phyloP scores from a whole-genome alignment of 2,329 filamentous ascomycete genomes.

The Cercospora janseana region DNA sequence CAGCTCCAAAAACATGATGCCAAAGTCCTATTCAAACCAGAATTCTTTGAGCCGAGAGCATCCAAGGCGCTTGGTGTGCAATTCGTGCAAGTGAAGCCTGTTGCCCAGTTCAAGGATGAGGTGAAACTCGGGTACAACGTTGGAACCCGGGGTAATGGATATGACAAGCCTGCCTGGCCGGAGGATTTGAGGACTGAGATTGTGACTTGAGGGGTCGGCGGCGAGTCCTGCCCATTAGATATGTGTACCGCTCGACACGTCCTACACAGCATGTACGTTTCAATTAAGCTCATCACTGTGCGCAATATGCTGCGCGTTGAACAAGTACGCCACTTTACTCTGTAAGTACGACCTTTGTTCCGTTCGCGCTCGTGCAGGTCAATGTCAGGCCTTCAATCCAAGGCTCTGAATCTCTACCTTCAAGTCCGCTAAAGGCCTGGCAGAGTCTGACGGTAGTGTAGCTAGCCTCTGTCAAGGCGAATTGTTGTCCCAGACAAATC shows the following conservation, averaged over 20 bases:
- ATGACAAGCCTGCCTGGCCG: constrained; percentile 52
- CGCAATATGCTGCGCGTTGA: neutral
- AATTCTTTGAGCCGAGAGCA: constrained; percentile 50
- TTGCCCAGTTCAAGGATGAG: constrained; percentile 43
- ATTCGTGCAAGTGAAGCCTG: constrained; percentile 46
- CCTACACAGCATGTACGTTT: too few relatives aligned
- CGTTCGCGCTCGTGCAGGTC: constrained; percentile 33
- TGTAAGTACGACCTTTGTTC: constrained; percentile 34
- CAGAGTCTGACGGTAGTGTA: constrained; percentile 71
- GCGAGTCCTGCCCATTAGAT: neutral
- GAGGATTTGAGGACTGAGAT: constrained; percentile 26
- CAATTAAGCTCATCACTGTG: too few relatives aligned
- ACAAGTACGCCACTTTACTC: neutral
- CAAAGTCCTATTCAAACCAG: constrained; percentile 45
- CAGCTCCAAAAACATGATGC: constrained; percentile 43
- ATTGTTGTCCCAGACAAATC: constrained; percentile 58
- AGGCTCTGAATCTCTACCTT: constrained; percentile 32
- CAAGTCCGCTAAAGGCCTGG: constrained; percentile 61
- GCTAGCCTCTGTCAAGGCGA: constrained; percentile 72
- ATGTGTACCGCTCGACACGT: too few relatives aligned
- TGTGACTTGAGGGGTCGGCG: constrained; percentile 8
- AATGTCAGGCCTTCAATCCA: constrained; percentile 35
- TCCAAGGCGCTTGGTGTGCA: constrained; percentile 41
- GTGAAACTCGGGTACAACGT: constrained; percentile 49
- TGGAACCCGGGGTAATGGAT: constrained; percentile 52